These are phyloP conservation scores for Erodium texanum DNA, from an alignment of 441 rosid species.

Conservation along the genomic window DNA sequence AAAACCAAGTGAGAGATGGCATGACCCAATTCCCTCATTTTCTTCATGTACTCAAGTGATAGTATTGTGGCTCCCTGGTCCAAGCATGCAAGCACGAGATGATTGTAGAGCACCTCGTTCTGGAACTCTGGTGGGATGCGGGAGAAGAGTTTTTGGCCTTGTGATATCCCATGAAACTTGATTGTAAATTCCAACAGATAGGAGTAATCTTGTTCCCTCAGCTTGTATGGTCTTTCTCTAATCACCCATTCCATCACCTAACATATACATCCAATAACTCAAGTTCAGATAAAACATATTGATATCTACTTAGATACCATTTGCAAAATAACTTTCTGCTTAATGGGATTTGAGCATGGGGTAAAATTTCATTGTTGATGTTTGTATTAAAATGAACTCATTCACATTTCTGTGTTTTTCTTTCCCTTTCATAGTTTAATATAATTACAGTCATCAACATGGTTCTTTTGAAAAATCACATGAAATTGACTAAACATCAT, in stretches of 20 bases:
- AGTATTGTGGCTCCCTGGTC: constrained; percentile 60
- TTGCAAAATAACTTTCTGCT: background rate
- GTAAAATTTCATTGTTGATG: background rate
- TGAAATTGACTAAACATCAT: background rate
- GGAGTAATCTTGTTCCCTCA: constrained; percentile 65
- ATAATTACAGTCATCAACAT: background rate
- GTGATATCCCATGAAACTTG: constrained; percentile 62
- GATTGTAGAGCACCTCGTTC: constrained; percentile 70
- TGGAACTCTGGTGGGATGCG: constrained; percentile 64
- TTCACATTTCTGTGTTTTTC: background rate
- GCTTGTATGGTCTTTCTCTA: constrained; percentile 70
- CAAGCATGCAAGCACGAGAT: constrained; percentile 72
- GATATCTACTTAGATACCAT: background rate
- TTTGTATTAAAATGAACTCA: background rate
- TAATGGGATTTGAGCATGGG: background rate
- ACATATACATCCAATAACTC: constrained; percentile 18
- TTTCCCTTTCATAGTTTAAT: background rate
- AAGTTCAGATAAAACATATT: constrained; percentile 6
- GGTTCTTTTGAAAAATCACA: background rate
- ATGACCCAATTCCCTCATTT: constrained; percentile 69
- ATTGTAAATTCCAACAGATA: constrained; percentile 67
- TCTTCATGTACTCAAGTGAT: constrained; percentile 76
- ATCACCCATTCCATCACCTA: constrained; percentile 89
- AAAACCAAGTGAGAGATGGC: constrained; percentile 62
- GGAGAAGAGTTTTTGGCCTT: constrained; percentile 63